These are phyloP conservation scores for Diplodia corticola DNA, from an alignment of 2,329 filamentous ascomycete species.

Conservation along the genomic window DNA sequence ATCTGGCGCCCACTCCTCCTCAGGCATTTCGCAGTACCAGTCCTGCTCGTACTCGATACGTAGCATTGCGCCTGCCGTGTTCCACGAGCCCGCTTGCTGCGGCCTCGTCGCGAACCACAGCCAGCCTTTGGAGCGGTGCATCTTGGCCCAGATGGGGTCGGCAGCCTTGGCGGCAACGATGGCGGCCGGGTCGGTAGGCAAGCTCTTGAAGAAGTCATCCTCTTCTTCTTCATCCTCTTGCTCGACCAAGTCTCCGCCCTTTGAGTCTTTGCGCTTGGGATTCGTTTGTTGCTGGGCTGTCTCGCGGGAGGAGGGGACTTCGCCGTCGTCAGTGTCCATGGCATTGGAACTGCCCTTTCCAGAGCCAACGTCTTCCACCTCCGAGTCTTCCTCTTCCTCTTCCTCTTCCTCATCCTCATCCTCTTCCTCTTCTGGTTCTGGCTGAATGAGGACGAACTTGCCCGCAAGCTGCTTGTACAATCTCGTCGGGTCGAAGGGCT, in stretches of 20 bases:
- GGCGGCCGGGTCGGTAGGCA: conserved; percentile 21
- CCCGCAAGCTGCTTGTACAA: conserved; percentile 45
- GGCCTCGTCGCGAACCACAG: conserved; percentile 62
- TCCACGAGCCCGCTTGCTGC: conserved; percentile 60
- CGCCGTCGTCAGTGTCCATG: conserved; percentile 23
- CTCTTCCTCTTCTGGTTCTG: conserved; percentile 37
- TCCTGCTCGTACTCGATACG: conserved; percentile 60
- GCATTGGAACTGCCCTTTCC: background rate
- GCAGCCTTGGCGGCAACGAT: conserved; percentile 60
- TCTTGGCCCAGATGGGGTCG: conserved; percentile 53
- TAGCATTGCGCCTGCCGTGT: conserved; percentile 65
- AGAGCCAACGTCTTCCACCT: conserved; percentile 27
- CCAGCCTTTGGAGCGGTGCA: conserved; percentile 65
- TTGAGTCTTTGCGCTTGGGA: conserved; percentile 12
- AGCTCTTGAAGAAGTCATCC: conserved; percentile 24
- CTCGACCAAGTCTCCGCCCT: conserved; percentile 27
- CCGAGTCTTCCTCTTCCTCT: conserved; percentile 31
- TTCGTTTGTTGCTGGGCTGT: background rate
- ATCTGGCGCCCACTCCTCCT: conserved; percentile 53
- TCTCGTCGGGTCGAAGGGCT: conserved; percentile 45
- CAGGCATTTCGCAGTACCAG: conserved; percentile 59
- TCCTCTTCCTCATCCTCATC: conserved; percentile 28
- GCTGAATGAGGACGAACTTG: conserved; percentile 46
- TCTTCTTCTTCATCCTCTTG: conserved; percentile 34
- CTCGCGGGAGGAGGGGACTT: background rate